Percentiles rank a stretch among this genome's conserved stretches.
Conservation (phyloP, 1,284 basidiomycete genomes). For the Ceratobasidium sp. region DNA sequence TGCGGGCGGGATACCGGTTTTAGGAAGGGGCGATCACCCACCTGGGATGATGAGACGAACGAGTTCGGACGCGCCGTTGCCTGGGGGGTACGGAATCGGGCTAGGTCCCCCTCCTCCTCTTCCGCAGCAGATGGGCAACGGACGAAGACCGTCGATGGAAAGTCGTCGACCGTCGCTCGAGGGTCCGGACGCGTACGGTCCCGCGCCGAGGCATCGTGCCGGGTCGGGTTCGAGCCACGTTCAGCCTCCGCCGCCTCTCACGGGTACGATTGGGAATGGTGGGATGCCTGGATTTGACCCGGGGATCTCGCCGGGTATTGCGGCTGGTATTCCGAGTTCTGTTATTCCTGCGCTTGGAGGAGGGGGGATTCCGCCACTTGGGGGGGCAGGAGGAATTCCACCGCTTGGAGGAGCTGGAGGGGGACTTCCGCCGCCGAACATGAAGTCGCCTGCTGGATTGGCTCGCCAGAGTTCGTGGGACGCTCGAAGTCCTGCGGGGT, state of each 20-base stretch:
- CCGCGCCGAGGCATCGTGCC: constrained; percentile 23
- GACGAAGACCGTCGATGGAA: background rate
- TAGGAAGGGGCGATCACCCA: background rate
- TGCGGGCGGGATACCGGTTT: background rate
- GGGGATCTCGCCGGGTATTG: background rate
- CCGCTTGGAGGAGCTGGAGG: background rate
- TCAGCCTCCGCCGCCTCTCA: constrained; percentile 23
- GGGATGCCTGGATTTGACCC: background rate
- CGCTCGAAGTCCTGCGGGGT: background rate
- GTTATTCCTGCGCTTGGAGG: background rate
- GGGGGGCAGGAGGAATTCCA: background rate
- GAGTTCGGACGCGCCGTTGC: constrained; percentile 12
- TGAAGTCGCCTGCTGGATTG: constrained; percentile 28
- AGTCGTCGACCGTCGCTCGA: constrained; percentile 22
- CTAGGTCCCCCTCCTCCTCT: constrained; percentile 16
- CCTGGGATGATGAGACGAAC: constrained; percentile 21
- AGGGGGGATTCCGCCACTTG: background rate
- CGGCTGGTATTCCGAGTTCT: background rate
- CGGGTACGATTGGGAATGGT: constrained; percentile 13
- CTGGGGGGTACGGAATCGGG: constrained; percentile 15
- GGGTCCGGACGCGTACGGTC: constrained; percentile 30
- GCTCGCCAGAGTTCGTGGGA: constrained; percentile 19
- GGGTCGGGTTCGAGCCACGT: background rate
- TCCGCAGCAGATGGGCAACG: too few relatives aligned
- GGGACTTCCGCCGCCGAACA: background rate